A percentile compares a stretch with the other conserved stretches of the same genome.
Evolutionary conservation across 352 stramenopile genomes (phyloP).

Genomic region (Labyrinthula sp.): DNA sequence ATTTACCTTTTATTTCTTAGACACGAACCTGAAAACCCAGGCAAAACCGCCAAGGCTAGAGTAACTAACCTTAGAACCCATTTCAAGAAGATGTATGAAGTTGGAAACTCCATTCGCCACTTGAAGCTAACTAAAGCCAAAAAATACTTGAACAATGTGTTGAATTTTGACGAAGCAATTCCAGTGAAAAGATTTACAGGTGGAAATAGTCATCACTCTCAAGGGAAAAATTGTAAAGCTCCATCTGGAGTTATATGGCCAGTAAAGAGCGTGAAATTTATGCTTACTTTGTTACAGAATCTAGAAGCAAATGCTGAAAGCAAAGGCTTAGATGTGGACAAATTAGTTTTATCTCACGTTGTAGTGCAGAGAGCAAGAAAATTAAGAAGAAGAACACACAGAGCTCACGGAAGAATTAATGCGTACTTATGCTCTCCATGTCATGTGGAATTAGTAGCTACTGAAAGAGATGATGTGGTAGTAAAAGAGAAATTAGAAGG

Average conservation of each 20-base stretch:
- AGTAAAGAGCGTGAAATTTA: constrained; percentile 92
- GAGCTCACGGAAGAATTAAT: constrained; percentile 43
- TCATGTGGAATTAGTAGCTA: constrained; percentile 97
- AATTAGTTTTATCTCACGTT: constrained; percentile 85
- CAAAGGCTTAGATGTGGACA: constrained; percentile 85
- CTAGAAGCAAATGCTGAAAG: constrained; percentile 92
- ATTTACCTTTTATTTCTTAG: constrained; percentile 36
- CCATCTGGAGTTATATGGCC: constrained; percentile 93
- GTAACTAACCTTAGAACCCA: constrained; percentile 90
- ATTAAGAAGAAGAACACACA: constrained; percentile 93
- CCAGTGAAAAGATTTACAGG: constrained; percentile 96
- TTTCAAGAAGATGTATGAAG: constrained; percentile 99
- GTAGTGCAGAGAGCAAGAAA: constrained; percentile 92
- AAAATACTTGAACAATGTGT: constrained; percentile 79
- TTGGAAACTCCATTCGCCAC: constrained; percentile 83
- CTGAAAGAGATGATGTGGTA: constrained; percentile 77
- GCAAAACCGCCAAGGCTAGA: constrained; percentile 64
- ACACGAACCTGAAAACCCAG: constrained; percentile 40
- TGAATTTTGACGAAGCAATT: constrained; percentile 89
- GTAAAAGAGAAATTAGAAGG: constrained; percentile 58
- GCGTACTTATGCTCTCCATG: constrained; percentile 95
- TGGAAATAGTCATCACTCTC: constrained; percentile 84
- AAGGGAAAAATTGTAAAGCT: constrained; percentile 71
- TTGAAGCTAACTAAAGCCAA: constrained; percentile 82
- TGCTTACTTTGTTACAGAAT: constrained; percentile 93